A percentile compares a stretch with the other conserved stretches of the same genome.
Evolutionary conservation across 495 filamentous ascomycete genomes (phyloP).

Genomic region (Chaetomidium leptoderma): DNA sequence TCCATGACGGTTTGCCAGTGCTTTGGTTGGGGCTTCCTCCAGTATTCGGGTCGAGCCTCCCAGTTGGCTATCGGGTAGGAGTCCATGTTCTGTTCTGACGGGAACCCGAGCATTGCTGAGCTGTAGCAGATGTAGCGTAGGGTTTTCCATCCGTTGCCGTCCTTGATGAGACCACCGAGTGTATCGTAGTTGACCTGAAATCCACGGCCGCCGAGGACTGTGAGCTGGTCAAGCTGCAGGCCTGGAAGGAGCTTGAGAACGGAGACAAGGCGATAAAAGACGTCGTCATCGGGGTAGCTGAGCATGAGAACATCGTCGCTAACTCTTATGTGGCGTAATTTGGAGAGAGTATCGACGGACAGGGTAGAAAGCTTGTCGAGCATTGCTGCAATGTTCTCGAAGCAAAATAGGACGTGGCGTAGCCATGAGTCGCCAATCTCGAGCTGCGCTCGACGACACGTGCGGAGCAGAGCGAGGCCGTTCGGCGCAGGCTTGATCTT

Average conservation of each 20-base stretch:
- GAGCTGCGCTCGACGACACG: background rate
- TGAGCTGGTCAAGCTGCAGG: slow-evolving; percentile 7
- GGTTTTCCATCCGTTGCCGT: slow-evolving; percentile 6
- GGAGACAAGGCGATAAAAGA: background rate
- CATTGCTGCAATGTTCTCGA: background rate
- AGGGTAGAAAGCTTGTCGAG: background rate
- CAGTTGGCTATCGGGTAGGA: background rate
- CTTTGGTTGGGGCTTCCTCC: background rate
- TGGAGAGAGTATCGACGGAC: background rate
- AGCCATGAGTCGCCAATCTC: slow-evolving; percentile 6
- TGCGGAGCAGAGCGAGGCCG: slow-evolving; percentile 1
- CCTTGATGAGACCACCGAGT: background rate
- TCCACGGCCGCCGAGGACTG: background rate
- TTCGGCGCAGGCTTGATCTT: background rate
- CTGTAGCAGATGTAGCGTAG: slow-evolving; percentile 1
- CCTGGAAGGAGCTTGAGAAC: slow-evolving; percentile 8
- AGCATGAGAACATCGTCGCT: background rate
- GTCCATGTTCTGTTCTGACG: too few species aligned
- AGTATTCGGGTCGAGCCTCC: background rate
- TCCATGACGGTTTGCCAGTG: background rate
- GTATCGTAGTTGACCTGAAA: background rate
- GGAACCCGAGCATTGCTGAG: slow-evolving; percentile 2
- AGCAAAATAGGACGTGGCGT: background rate
- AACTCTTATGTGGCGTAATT: background rate
- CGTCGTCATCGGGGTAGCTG: background rate